Conservation (phyloP, 2,329 filamentous ascomycete species). For the Arthrocladium fulminans region DNA sequence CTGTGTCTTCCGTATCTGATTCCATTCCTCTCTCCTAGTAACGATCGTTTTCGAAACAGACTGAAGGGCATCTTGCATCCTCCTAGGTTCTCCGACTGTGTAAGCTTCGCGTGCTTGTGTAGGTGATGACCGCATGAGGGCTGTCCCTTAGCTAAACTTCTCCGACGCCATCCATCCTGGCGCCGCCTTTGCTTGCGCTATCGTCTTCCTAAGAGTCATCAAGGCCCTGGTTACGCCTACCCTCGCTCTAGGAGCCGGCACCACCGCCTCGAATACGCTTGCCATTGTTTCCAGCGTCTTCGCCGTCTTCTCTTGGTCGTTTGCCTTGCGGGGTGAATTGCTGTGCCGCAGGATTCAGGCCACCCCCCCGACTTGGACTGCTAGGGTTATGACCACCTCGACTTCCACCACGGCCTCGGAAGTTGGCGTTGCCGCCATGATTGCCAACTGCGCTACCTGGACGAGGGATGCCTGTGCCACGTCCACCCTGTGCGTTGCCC, state of each 20-base stretch:
- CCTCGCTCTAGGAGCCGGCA: constrained; percentile 2
- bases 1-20: not conserved
- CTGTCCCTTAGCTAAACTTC: too few relatives aligned
- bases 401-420: constrained; percentile 33
- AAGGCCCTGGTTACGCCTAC: not conserved
- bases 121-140: too few relatives aligned
- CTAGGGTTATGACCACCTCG: constrained; percentile 25
- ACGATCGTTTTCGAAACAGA: not conserved
- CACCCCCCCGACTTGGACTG: constrained; percentile 24
- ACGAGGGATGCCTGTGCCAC: constrained; percentile 34
- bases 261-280: constrained; percentile 20
- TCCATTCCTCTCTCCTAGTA: not conserved
- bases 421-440: constrained; percentile 30
- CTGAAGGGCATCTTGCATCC: not conserved
- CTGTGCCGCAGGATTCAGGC: constrained; percentile 41
- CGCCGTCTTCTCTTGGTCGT: constrained; percentile 45
- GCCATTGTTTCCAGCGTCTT: constrained; percentile 14
- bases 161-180: not conserved
- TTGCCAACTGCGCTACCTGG: constrained; percentile 28
- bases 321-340: constrained; percentile 50
- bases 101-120: not conserved
- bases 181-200: not conserved
- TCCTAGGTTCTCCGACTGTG: not conserved
- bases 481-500: constrained; percentile 19
- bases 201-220: not conserved